These are phyloP conservation scores for Pythium guiyangense DNA, from an alignment of 352 stramenopile species.

Conservation along the genomic window DNA sequence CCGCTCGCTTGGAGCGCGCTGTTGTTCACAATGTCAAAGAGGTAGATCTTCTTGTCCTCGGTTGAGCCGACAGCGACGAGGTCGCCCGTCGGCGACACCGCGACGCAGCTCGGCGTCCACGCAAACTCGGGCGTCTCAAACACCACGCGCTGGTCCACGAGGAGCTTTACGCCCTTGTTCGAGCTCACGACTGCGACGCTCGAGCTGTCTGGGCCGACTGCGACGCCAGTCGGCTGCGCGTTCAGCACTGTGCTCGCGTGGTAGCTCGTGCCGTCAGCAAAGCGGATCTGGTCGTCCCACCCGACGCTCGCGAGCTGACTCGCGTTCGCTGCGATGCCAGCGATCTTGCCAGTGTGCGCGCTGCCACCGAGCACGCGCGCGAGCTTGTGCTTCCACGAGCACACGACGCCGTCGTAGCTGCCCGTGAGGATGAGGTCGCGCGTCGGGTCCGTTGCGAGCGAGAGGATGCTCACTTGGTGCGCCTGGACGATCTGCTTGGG, in stretches of 20 bases:
- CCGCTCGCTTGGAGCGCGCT: slow-evolving; percentile 49
- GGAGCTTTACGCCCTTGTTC: slow-evolving; percentile 82
- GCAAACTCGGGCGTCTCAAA: slow-evolving; percentile 75
- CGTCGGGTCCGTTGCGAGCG: slow-evolving; percentile 72
- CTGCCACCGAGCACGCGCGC: slow-evolving; percentile 34
- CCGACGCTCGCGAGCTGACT: slow-evolving; percentile 76
- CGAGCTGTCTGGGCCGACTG: slow-evolving; percentile 38
- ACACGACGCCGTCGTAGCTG: slow-evolving; percentile 93
- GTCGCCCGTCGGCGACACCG: slow-evolving; percentile 64
- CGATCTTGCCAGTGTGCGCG: slow-evolving; percentile 75
- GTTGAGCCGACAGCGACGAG: slow-evolving; percentile 73
- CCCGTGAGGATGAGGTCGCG: slow-evolving; percentile 87
- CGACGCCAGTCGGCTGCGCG: slow-evolving; percentile 67
- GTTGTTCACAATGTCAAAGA: slow-evolving; percentile 75
- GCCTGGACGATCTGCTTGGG: slow-evolving; percentile 85
- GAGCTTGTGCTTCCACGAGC: slow-evolving; percentile 80
- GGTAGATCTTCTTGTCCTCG: slow-evolving; percentile 85
- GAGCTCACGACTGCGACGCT: slow-evolving; percentile 60
- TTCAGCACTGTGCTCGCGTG: slow-evolving; percentile 52
- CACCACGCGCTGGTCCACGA: slow-evolving; percentile 62
- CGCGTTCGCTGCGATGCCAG: slow-evolving; percentile 62
- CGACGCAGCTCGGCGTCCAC: slow-evolving; percentile 75
- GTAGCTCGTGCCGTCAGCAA: slow-evolving; percentile 58
- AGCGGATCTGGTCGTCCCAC: slow-evolving; percentile 91
- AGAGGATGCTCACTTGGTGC: slow-evolving; percentile 90